Evolutionary conservation across 768 basidiomycete species (phyloP).

Genomic region (Auricularia sp.): DNA sequence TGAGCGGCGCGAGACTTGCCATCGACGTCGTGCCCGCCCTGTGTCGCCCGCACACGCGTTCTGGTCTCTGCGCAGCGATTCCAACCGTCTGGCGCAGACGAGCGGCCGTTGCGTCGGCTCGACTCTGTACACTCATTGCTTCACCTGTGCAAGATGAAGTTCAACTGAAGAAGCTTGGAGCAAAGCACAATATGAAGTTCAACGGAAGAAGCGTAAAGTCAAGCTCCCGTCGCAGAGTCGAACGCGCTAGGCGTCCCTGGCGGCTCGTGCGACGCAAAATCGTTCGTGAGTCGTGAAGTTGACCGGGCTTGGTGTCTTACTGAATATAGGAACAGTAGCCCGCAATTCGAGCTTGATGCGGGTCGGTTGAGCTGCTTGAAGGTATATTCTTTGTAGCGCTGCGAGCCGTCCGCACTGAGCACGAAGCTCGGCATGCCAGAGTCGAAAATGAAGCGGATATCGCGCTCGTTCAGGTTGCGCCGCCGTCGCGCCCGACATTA

Average conservation of each 20-base stretch:
- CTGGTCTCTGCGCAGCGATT: neutral
- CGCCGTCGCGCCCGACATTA: no score
- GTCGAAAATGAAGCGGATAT: no score
- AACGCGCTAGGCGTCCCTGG: neutral
- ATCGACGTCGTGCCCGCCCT: neutral
- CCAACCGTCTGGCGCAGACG: neutral
- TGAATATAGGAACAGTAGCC: neutral
- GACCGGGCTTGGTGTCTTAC: neutral
- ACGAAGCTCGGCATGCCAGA: no score
- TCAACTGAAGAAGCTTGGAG: no score
- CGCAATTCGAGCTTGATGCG: neutral
- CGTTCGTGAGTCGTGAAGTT: neutral
- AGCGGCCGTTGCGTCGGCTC: neutral
- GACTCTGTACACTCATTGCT: neutral
- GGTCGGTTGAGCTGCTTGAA: neutral
- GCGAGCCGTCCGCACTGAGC: neutral
- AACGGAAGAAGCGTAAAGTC: no score
- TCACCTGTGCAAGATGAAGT: no score
- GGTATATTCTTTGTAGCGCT: neutral
- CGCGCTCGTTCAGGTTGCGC: no score
- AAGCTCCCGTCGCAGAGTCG: neutral
- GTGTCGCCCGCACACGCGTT: neutral
- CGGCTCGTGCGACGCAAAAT: neutral
- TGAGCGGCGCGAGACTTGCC: neutral
- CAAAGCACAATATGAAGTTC: no score